phyloP scores from a whole-genome alignment of 2,329 filamentous ascomycete species.

The Penicillium expansum region DNA sequence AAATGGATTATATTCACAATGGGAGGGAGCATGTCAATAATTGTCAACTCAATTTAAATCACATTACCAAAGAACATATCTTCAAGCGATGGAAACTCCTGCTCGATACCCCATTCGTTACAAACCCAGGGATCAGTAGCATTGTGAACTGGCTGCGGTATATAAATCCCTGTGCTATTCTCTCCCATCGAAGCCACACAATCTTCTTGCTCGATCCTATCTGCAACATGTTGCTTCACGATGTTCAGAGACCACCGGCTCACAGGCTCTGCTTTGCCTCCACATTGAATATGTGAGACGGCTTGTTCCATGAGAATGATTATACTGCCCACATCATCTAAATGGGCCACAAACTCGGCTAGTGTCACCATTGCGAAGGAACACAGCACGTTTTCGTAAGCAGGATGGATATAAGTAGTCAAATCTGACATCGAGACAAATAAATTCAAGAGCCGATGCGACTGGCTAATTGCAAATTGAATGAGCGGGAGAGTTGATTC shows the following conservation, averaged over 20 bases:
- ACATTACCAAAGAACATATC: conserved; percentile 18
- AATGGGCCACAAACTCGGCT: background rate
- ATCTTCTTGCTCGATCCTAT: background rate
- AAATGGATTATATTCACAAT: background rate
- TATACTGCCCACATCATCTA: background rate
- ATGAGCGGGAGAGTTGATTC: background rate
- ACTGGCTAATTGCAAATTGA: background rate
- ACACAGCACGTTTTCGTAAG: background rate
- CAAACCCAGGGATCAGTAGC: conserved; percentile 4
- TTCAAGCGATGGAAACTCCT: conserved; percentile 18
- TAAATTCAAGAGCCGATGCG: background rate
- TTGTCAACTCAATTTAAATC: background rate
- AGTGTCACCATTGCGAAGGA: background rate
- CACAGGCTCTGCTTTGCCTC: conserved; percentile 17
- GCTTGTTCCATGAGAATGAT: background rate
- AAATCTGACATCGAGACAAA: background rate
- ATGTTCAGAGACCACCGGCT: conserved; percentile 17
- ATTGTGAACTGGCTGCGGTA: background rate
- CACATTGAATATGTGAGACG: conserved; percentile 18
- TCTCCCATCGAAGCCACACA: background rate
- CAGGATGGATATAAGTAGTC: background rate
- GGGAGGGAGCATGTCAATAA: background rate
- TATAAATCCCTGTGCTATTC: background rate
- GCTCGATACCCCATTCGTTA: conserved; percentile 7
- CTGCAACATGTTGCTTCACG: conserved; percentile 13